Conservation (phyloP, 2,329 filamentous ascomycete genomes). For the Neopestalotiopsis sp. region DNA sequence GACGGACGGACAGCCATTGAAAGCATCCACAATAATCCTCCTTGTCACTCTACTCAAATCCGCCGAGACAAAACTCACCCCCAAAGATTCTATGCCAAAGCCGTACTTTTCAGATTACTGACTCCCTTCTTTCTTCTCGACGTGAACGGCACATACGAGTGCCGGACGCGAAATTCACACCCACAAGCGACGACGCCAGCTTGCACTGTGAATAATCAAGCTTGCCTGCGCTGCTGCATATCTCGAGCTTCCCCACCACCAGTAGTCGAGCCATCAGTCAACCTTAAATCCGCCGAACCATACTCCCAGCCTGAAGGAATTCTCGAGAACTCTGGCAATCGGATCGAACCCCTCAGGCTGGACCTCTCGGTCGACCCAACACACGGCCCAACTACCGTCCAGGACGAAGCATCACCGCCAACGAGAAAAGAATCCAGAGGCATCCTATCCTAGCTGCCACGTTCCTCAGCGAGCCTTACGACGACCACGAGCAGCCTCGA, state of each 20-base stretch:
- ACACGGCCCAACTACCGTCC: neutral
- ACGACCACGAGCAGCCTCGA: conserved; percentile 4
- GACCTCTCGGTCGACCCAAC: neutral
- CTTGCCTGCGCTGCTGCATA: neutral
- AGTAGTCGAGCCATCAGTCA: neutral
- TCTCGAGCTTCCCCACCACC: conserved; percentile 7
- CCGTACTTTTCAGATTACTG: neutral
- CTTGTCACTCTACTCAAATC: neutral
- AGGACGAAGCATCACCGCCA: neutral
- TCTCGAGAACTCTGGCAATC: neutral
- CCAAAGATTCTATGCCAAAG: neutral
- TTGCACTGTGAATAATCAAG: neutral
- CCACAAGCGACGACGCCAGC: neutral
- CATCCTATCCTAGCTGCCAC: neutral
- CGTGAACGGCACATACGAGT: neutral
- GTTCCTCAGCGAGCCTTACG: neutral
- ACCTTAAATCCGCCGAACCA: conserved; percentile 1
- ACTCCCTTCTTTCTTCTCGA: neutral
- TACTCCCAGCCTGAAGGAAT: neutral
- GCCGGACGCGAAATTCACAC: neutral
- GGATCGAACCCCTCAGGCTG: neutral
- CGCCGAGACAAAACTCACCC: neutral
- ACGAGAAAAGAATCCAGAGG: neutral
- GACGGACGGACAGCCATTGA: neutral
- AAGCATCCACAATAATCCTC: neutral